Evolutionary conservation across 805 yeast species (phyloP), one percentile per base, ranked within the genome.

Genomic region (Lachancea thermotolerans): DNA sequence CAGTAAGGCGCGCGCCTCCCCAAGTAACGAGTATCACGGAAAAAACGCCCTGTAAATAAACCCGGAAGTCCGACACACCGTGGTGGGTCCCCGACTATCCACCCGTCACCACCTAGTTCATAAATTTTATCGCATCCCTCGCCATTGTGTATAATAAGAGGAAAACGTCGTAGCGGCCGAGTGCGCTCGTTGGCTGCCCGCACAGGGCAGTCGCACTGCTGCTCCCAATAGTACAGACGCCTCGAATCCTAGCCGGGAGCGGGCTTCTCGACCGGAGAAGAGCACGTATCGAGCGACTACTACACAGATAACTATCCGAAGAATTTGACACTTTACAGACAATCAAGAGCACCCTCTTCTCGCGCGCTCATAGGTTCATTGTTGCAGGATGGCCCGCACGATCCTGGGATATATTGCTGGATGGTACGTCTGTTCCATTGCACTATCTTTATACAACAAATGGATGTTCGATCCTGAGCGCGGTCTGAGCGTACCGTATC

Each of bases 391-490:
- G 46, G 28, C 10, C 32, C 41, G 33, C 11, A 25, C 46, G 15
- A 27, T 50, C 35, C 18, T 48, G 18, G 15, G 48, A 6, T 47
- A 53, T 37, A 64, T 65, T 2, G 28, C 60, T 7, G 85, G 85
- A 4, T 85, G 93, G 95, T 85, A 83, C 54, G 47, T 73, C 14
- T 82, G 82, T 48, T 81, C 90, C 6, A 68, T 85, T 46, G 66
- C 85, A 14, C 77, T 85, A 15, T 81, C 90, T 8, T 64, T 86
- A 28, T 93, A 91, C 68, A 93, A 93, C 71, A 90, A 90, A 68
- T 89, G 97, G 97, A 91, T 91, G 97, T 93, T 91, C 68, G 90
- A 91, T 34, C 66, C 67, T 0, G 61, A 65, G 5, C 72, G 75
- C 9, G 84, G 87, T 15, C 69, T 90, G 45, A 78, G 85, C 58